Evolutionary conservation across 192 early-diverging fungal genomes (phyloP).

Genomic region (Coemansia sp.): DNA sequence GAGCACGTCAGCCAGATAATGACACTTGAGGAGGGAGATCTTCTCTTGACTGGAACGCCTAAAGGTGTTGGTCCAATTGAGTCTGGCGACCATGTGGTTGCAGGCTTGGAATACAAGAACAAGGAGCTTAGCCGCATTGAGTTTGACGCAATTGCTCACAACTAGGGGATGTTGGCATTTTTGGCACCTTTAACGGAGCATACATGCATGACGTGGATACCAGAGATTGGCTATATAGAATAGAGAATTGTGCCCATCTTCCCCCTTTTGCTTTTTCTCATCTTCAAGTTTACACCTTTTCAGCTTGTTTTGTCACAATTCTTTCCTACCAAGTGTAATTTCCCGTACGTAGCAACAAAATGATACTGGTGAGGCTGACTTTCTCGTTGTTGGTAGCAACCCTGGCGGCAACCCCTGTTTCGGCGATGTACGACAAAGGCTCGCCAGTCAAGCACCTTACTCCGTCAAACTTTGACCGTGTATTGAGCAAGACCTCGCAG

Average conservation of each 20-base stretch:
- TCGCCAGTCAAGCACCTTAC: constrained; percentile 62
- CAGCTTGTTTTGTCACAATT: not conserved
- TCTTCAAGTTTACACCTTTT: too few species aligned
- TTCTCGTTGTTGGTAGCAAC: constrained; percentile 13
- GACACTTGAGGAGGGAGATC: constrained; percentile 86
- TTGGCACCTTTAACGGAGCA: not conserved
- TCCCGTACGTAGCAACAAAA: not conserved
- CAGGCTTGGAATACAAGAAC: constrained; percentile 59
- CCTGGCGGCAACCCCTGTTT: constrained; percentile 19
- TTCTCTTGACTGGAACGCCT: constrained; percentile 91
- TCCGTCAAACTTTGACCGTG: constrained; percentile 62
- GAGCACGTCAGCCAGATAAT: constrained; percentile 81
- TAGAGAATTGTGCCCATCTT: not conserved
- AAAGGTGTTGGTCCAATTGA: constrained; percentile 81
- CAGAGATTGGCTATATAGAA: constrained; percentile 1
- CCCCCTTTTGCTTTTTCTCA: not conserved
- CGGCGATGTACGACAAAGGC: constrained; percentile 56
- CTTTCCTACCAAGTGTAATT: not conserved
- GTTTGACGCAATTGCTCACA: constrained; percentile 36
- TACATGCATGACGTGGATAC: constrained; percentile 1
- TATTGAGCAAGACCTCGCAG: constrained; percentile 63
- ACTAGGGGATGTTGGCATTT: not conserved
- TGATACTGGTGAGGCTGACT: not conserved
- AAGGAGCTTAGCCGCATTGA: constrained; percentile 46
- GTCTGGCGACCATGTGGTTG: constrained; percentile 77